phyloP scores from a whole-genome alignment of 441 rosid species.

The Populus hybrid region DNA sequence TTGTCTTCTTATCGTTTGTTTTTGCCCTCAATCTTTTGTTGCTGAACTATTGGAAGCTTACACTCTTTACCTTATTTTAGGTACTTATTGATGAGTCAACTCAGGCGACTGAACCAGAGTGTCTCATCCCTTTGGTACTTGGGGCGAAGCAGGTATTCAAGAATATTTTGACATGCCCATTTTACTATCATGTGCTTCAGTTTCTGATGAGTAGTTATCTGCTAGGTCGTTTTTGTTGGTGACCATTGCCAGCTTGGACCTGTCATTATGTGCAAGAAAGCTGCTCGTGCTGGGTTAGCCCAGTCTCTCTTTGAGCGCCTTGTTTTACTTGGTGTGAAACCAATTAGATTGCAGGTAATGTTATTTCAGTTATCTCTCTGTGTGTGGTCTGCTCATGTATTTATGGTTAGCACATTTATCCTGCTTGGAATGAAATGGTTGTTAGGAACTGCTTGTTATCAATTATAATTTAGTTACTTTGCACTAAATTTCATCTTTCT shows the following conservation, averaged over 20 bases:
- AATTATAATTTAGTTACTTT: background rate
- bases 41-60: conserved; percentile 23
- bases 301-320: conserved; percentile 98
- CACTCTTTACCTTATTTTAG: conserved; percentile 34
- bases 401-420: background rate
- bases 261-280: conserved; percentile 99
- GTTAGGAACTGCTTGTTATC: too few relatives aligned
- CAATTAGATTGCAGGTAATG: conserved; percentile 96
- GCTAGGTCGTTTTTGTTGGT: conserved; percentile 95
- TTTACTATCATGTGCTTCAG: background rate
- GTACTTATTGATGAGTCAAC: conserved; percentile 99
- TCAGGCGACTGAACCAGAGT: conserved; percentile 99
- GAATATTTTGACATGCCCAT: conserved; percentile 8
- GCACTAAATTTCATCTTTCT: background rate
- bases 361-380: background rate
- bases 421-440: background rate
- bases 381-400: background rate
- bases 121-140: conserved; percentile 98
- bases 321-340: conserved; percentile 95
- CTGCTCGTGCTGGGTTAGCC: conserved; percentile 99
- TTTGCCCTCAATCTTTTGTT: too few relatives aligned
- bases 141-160: conserved; percentile 92
- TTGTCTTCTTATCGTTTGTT: too few relatives aligned
- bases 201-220: conserved; percentile 25
- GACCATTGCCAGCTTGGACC: conserved; percentile 99